Percentiles rank a stretch among this genome's conserved stretches.
These are phyloP conservation scores for Leptographium procerum DNA, from an alignment of 2,329 filamentous ascomycete genomes.

Conservation along the genomic window DNA sequence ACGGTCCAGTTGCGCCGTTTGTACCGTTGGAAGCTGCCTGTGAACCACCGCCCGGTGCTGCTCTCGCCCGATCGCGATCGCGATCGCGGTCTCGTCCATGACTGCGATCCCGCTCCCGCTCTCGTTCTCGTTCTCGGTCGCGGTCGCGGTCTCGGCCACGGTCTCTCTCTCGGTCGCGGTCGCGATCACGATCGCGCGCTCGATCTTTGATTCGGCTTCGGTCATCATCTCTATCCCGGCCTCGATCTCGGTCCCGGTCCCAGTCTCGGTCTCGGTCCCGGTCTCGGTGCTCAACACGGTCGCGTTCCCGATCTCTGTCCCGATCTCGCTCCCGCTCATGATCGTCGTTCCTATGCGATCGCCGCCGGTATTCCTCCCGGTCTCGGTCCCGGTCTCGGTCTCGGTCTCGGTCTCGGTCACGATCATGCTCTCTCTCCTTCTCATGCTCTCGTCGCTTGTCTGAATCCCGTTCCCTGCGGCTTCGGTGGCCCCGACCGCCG, in stretches of 20 bases:
- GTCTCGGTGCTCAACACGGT: conserved; percentile 1
- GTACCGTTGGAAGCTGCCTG: background rate
- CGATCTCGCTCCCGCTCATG: conserved; percentile 4
- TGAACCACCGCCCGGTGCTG: background rate
- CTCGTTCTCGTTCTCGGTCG: conserved; percentile 2
- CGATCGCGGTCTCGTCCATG: conserved; percentile 3
- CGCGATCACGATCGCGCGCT: conserved; percentile 3
- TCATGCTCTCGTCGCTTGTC: background rate
- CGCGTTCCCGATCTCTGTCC: conserved; percentile 4
- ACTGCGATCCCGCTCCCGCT: background rate
- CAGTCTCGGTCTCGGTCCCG: conserved; percentile 4
- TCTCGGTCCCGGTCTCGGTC: conserved; percentile 2
- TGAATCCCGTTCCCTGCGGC: conserved; percentile 14
- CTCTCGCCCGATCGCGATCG: conserved; percentile 2
- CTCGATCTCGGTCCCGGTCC: conserved; percentile 3
- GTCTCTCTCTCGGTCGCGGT: conserved; percentile 2
- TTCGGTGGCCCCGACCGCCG: conserved; percentile 26
- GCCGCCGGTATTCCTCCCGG: background rate
- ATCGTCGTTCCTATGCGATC: conserved; percentile 1
- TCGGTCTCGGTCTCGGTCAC: conserved; percentile 9
- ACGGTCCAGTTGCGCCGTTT: background rate
- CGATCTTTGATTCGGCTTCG: conserved; percentile 7
- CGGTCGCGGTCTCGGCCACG: conserved; percentile 3
- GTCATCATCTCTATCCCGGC: conserved; percentile 6
- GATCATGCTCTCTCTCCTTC: conserved; percentile 1